Conservation (phyloP, 2,329 filamentous ascomycete species). For the Nothopassalora personata region DNA sequence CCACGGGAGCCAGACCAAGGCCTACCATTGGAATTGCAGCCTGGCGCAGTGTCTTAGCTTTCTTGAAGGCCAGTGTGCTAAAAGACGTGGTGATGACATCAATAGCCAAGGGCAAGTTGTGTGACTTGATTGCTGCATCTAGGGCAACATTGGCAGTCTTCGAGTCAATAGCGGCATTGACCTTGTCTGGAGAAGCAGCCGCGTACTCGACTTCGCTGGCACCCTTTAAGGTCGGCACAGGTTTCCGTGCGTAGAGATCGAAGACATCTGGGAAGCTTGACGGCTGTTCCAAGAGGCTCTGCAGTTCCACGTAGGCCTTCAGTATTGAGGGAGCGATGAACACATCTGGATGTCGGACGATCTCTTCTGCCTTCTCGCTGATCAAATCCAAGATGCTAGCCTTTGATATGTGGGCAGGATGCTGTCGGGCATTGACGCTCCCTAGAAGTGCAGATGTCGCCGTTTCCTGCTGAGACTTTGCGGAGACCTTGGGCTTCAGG, state of each 20-base stretch:
- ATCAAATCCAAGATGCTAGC: slow-evolving; percentile 40
- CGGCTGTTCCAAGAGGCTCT: slow-evolving; percentile 66
- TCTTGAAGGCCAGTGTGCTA: slow-evolving; percentile 59
- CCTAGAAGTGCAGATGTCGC: slow-evolving; percentile 54
- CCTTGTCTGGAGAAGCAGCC: slow-evolving; percentile 58
- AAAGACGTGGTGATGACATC: slow-evolving; percentile 68
- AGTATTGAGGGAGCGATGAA: slow-evolving; percentile 73
- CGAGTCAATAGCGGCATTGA: slow-evolving; percentile 62
- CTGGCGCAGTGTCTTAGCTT: slow-evolving; percentile 62
- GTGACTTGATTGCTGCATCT: slow-evolving; percentile 70
- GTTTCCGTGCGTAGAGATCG: slow-evolving; percentile 77
- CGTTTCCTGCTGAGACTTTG: slow-evolving; percentile 25
- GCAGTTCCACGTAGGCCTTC: slow-evolving; percentile 67
- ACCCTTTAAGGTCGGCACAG: slow-evolving; percentile 54
- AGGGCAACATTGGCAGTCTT: slow-evolving; percentile 68
- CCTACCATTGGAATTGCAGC: slow-evolving; percentile 56
- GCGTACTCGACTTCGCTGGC: slow-evolving; percentile 49
- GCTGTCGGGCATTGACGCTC: slow-evolving; percentile 35
- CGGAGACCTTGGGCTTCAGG: neutral
- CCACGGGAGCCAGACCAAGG: slow-evolving; percentile 56
- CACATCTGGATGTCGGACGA: slow-evolving; percentile 69
- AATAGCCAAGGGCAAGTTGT: slow-evolving; percentile 72
- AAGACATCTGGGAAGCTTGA: slow-evolving; percentile 76
- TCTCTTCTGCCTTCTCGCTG: slow-evolving; percentile 56
- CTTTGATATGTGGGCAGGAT: slow-evolving; percentile 32